Evolutionary conservation across 352 stramenopile genomes (phyloP).

Genomic region (Phytophthora fragariae): DNA sequence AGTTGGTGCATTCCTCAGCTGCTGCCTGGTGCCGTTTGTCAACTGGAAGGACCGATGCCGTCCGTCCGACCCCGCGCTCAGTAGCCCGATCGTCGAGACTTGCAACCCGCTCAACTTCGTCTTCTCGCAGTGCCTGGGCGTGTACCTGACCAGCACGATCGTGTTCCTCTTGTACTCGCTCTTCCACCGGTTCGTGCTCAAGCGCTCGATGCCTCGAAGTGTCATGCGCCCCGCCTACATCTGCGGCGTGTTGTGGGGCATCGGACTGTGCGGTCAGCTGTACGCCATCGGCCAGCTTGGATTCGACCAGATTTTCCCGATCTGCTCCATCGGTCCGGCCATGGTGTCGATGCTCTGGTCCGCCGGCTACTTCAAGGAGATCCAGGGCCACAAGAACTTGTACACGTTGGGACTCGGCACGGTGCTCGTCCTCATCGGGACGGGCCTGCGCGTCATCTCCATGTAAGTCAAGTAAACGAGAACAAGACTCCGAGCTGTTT

Average conservation of each 20-base stretch:
- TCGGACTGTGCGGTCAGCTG: slow-evolving; percentile 73
- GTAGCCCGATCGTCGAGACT: slow-evolving; percentile 52
- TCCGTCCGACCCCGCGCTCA: slow-evolving; percentile 37
- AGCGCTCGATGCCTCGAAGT: slow-evolving; percentile 79
- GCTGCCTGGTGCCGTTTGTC: slow-evolving; percentile 80
- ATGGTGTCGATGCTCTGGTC: slow-evolving; percentile 91
- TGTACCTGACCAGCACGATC: slow-evolving; percentile 82
- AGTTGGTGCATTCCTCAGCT: slow-evolving; percentile 74
- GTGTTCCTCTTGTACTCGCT: slow-evolving; percentile 82
- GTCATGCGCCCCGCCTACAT: slow-evolving; percentile 85
- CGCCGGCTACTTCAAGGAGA: slow-evolving; percentile 83
- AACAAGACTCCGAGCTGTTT: not conserved
- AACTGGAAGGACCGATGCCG: slow-evolving; percentile 75
- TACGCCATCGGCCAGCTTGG: slow-evolving; percentile 77
- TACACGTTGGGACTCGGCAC: slow-evolving; percentile 67
- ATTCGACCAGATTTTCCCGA: slow-evolving; percentile 85
- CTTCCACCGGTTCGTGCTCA: slow-evolving; percentile 79
- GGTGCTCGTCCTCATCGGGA: slow-evolving; percentile 72
- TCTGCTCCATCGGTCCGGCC: slow-evolving; percentile 80
- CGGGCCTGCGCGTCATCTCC: slow-evolving; percentile 69
- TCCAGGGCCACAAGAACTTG: slow-evolving; percentile 73
- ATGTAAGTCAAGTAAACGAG: slow-evolving; percentile 26
- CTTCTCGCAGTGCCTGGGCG: slow-evolving; percentile 85
- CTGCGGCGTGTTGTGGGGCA: slow-evolving; percentile 79
- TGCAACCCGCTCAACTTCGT: slow-evolving; percentile 87